phyloP scores from a whole-genome alignment of 1,139 yeast species.

The Saccharomycopsis crataegensis region DNA sequence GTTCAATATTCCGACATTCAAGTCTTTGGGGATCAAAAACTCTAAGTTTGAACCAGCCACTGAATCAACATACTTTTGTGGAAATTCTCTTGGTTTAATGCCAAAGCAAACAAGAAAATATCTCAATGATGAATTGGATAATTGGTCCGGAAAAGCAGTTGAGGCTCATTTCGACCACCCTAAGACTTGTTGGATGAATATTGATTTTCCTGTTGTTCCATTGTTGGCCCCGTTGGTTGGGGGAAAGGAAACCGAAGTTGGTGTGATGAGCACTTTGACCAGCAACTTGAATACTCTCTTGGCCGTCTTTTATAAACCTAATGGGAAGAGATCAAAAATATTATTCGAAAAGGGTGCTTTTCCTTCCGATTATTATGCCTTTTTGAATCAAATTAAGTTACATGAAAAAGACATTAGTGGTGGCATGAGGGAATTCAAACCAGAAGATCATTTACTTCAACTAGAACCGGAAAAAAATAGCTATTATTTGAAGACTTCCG shows the following conservation, averaged over 20 bases:
- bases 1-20: conserved; percentile 55
- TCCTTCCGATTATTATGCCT: conserved; percentile 88
- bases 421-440: conserved; percentile 22
- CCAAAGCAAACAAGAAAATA: conserved; percentile 57
- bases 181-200: conserved; percentile 68
- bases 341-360: conserved; percentile 75
- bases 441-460: conserved; percentile 57
- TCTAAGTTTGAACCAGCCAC: conserved; percentile 22
- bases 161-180: conserved; percentile 79
- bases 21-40: conserved; percentile 39
- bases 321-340: conserved; percentile 53
- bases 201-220: conserved; percentile 69
- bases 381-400: conserved; percentile 61
- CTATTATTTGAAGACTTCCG: conserved; percentile 51
- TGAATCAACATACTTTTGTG: conserved; percentile 61
- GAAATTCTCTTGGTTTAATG: conserved; percentile 88
- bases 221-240: conserved; percentile 71
- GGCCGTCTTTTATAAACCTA: conserved; percentile 68
- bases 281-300: conserved; percentile 71
- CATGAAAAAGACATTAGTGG: conserved; percentile 31
- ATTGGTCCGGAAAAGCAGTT: conserved; percentile 78
- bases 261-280: conserved; percentile 82
- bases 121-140: conserved; percentile 59
- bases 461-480: conserved; percentile 51
- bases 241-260: conserved; percentile 65